Evolutionary conservation across 179 eudicot genomes (phyloP), one percentile per base, ranked within the genome.

Genomic region (Beta corolliflora): DNA sequence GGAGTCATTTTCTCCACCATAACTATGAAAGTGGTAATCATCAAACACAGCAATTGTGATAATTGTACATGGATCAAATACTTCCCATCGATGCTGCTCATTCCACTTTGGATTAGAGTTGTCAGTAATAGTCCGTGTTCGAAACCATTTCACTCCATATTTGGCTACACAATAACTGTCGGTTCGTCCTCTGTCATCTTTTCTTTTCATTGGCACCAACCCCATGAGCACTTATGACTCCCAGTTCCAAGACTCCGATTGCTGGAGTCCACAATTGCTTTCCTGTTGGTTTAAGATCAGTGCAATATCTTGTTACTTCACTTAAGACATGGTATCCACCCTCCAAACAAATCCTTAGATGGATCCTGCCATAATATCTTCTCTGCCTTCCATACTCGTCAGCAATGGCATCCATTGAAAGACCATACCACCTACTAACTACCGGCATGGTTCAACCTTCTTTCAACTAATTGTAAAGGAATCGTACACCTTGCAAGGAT

Each of bases 51-150:
- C 86, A 59, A 84, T 76, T 12, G 78, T 80, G 31, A 84, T 56
- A 31, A 80, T 74, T 60, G 86, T 80, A 59, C 31, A 80, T 12
- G 81, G 86, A 70, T 84, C 86, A 71, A 74, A 80, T 25, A 84
- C 86, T 56, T 84, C 86, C 86, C 83, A 84, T 36, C 59, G 76
- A 58, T 80, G 77, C 58, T 81, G 80, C 63, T 81, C 84, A 68
- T 81, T 81, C 70, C 84, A 70, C 46, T 76, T 81, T 10, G 83
- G 83, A 63, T 55, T 63, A 36, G 67, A 76, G 63, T 75, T 80
- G 46, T 84, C 80, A 10, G 81, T 63, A 9, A 80, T 80, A 19
- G 83, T 80, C 23, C 83, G 36, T 21, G 86, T 83, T 50, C 74
- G 59, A 18, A 79, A 31, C 86, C 86, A 83, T 67, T 83, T 60